Evolutionary conservation across 108 stramenopile genomes (phyloP).

Genomic region (Parietichytrium sp.): DNA sequence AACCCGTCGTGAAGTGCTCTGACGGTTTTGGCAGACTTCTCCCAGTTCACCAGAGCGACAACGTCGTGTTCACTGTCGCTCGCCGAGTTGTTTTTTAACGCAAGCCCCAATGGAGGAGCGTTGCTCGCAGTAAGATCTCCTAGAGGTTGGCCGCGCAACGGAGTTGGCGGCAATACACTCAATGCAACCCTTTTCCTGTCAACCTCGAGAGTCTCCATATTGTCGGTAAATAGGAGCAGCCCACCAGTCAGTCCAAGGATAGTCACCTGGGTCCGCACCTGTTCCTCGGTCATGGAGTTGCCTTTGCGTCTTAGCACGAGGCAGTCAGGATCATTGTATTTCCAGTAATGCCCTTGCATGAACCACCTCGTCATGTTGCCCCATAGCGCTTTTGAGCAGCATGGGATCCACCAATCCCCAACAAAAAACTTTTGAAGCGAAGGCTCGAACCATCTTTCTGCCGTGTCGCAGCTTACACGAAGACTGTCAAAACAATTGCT

Average conservation of each 20-base stretch:
- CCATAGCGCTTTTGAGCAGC: not conserved
- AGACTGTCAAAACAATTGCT: not conserved
- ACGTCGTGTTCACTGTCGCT: not conserved
- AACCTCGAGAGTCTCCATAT: not conserved
- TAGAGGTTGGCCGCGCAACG: not conserved
- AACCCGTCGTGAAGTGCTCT: not conserved
- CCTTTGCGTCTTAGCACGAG: not conserved
- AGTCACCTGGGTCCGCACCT: not conserved
- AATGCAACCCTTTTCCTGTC: not conserved
- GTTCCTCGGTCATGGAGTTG: not conserved
- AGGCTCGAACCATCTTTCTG: not conserved
- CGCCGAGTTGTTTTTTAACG: not conserved
- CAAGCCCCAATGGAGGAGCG: not conserved
- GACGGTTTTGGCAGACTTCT: not conserved
- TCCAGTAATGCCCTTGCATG: not conserved
- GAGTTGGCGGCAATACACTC: not conserved
- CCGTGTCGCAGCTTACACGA: not conserved
- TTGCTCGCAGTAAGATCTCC: not conserved
- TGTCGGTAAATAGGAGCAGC: not conserved
- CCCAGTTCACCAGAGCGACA: not conserved
- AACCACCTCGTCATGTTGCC: not conserved
- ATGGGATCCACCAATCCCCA: not conserved
- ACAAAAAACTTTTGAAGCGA: not conserved
- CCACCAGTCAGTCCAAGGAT: not conserved
- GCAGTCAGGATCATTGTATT: not conserved